These are phyloP conservation scores for Botrytis medusae DNA, from an alignment of 2,329 filamentous ascomycete species.

Conservation along the genomic window DNA sequence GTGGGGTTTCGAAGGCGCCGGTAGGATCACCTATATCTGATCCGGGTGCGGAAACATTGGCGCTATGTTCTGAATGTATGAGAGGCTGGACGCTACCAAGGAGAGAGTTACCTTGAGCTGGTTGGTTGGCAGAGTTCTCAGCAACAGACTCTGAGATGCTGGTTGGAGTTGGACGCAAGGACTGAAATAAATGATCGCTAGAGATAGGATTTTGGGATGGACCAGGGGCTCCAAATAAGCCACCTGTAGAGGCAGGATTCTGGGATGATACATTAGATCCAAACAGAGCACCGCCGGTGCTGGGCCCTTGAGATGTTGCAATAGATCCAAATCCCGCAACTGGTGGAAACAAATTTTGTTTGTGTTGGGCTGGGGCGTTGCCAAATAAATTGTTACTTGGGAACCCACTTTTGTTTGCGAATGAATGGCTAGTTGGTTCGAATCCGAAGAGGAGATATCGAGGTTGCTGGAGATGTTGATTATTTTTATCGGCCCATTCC, in stretches of 20 bases:
- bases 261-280: background rate
- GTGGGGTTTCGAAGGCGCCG: background rate
- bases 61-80: background rate
- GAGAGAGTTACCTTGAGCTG: background rate
- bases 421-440: background rate
- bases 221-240: background rate
- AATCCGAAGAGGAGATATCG: conserved; percentile 13
- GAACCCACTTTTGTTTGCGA: conserved; percentile 8
- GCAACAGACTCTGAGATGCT: background rate
- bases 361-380: background rate
- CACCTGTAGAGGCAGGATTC: background rate
- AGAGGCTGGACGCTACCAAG: background rate
- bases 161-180: background rate
- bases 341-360: conserved; percentile 3
- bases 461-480: conserved; percentile 38
- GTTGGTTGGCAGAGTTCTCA: background rate
- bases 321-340: background rate
- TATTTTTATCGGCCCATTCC: conserved; percentile 25
- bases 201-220: background rate
- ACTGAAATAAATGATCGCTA: background rate
- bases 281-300: background rate
- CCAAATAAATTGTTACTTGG: background rate
- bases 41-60: background rate
- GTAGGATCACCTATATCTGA: background rate
- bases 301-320: background rate